A percentile compares a stretch with the other conserved stretches of the same genome.
Evolutionary conservation across 2,329 filamentous ascomycete genomes (phyloP).

Genomic region (Lasiodiplodia sp.): DNA sequence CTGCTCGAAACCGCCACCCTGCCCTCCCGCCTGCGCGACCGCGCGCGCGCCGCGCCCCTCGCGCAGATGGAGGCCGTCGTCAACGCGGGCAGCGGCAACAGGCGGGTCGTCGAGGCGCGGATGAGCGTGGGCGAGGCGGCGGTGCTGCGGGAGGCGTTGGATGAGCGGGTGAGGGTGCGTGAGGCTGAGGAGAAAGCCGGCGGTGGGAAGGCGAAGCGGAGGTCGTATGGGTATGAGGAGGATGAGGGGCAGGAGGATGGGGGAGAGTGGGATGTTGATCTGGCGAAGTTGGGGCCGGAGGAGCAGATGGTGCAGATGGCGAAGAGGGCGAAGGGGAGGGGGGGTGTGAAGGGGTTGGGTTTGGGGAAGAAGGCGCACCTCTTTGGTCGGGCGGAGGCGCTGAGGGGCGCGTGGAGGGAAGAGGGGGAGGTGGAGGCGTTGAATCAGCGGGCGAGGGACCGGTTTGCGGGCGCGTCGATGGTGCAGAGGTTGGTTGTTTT

Average conservation of each 20-base stretch:
- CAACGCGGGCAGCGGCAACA: slow-evolving; percentile 69
- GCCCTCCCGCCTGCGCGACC: slow-evolving; percentile 71
- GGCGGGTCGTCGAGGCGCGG: slow-evolving; percentile 77
- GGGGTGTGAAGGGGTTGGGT: neutral
- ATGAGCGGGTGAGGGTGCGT: slow-evolving; percentile 35
- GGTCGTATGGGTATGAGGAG: slow-evolving; percentile 35
- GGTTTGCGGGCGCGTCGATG: slow-evolving; percentile 44
- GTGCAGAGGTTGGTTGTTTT: slow-evolving; percentile 44
- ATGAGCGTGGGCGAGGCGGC: slow-evolving; percentile 64
- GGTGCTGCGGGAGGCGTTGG: slow-evolving; percentile 38
- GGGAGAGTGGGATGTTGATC: slow-evolving; percentile 30
- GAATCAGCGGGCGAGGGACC: slow-evolving; percentile 41
- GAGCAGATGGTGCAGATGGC: neutral
- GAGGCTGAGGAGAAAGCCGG: slow-evolving; percentile 29
- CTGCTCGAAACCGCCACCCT: slow-evolving; percentile 82
- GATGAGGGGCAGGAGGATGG: slow-evolving; percentile 39
- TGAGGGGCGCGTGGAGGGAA: slow-evolving; percentile 49
- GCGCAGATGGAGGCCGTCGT: slow-evolving; percentile 73
- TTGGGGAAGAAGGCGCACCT: slow-evolving; percentile 45
- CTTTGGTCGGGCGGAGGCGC: slow-evolving; percentile 50
- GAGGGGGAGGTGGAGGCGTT: slow-evolving; percentile 39
- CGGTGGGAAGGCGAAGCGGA: neutral
- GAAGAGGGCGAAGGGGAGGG: too few species aligned
- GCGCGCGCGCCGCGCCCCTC: slow-evolving; percentile 58
- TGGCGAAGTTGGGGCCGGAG: neutral